These are phyloP conservation scores for Phytophthora hybrid DNA, from an alignment of 352 stramenopile species.

Conservation along the genomic window DNA sequence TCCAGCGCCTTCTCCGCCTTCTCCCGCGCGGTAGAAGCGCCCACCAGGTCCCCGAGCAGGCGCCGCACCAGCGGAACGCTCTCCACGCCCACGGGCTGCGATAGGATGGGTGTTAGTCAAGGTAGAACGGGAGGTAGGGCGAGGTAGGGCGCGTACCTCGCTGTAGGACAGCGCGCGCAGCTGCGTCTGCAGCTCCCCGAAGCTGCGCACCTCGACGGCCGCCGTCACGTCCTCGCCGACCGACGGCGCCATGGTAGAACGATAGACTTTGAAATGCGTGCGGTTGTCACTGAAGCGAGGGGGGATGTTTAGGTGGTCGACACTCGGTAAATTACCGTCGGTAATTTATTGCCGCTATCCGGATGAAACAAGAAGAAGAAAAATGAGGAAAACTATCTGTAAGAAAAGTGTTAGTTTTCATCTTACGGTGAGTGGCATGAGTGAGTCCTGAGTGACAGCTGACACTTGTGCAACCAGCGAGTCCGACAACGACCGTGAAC, in stretches of 20 bases:
- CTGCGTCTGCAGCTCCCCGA: slow-evolving; percentile 64
- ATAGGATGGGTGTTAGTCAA: neutral
- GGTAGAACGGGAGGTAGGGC: slow-evolving; percentile 1
- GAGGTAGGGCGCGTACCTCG: slow-evolving; percentile 43
- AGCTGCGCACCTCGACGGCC: slow-evolving; percentile 54
- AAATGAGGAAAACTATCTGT: no score
- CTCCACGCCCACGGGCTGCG: slow-evolving; percentile 64
- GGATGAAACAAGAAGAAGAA: no score
- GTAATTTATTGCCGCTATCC: no score
- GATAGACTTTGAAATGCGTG: neutral
- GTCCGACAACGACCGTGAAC: no score
- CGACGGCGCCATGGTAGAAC: slow-evolving; percentile 41
- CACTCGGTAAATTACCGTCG: neutral
- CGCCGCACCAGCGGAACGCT: slow-evolving; percentile 64
- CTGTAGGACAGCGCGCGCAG: slow-evolving; percentile 68
- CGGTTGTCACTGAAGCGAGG: slow-evolving; percentile 2
- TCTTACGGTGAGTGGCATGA: no score
- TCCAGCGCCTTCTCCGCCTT: slow-evolving; percentile 56
- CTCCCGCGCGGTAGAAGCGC: slow-evolving; percentile 39
- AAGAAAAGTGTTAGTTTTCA: no score
- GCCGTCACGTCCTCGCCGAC: slow-evolving; percentile 46
- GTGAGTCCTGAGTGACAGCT: no score
- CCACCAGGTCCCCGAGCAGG: slow-evolving; percentile 66
- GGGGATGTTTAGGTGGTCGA: neutral
- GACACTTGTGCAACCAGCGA: no score